Evolutionary conservation across 2,329 filamentous ascomycete genomes (phyloP).

Genomic region (Harringtonia aguacate): DNA sequence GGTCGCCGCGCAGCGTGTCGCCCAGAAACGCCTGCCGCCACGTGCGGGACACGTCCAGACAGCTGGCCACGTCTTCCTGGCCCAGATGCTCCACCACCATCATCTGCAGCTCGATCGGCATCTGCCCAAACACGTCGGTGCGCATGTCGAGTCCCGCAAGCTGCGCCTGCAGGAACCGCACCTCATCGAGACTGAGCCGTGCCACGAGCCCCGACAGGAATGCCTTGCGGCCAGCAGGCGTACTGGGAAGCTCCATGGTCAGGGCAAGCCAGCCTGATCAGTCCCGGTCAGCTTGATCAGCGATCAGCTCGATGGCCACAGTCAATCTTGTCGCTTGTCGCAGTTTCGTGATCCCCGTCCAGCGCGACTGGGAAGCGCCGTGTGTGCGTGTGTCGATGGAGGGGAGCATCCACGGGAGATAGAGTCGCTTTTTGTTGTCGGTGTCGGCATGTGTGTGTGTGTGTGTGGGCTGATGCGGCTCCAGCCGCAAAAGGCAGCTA

Average conservation of each 20-base stretch:
- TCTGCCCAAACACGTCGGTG: constrained; percentile 8
- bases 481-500: no score
- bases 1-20: background rate
- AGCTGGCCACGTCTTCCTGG: constrained; percentile 9
- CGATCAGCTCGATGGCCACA: no score
- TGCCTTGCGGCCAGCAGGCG: constrained; percentile 2
- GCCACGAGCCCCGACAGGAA: constrained; percentile 6
- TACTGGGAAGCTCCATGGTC: background rate
- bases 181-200: constrained; percentile 8
- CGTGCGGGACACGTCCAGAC: constrained; percentile 9
- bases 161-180: constrained; percentile 9
- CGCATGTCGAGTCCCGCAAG: constrained; percentile 9
- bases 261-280: background rate
- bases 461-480: no score
- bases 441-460: no score
- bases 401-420: no score
- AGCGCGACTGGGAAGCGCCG: no score
- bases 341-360: no score
- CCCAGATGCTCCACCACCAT: constrained; percentile 7
- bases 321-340: no score
- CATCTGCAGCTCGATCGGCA: constrained; percentile 13
- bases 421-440: no score
- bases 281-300: no score
- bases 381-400: no score
- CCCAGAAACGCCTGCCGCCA: constrained; percentile 9